Conservation (phyloP, 257 asterid genomes). For the Nicotiana noctiflora region DNA sequence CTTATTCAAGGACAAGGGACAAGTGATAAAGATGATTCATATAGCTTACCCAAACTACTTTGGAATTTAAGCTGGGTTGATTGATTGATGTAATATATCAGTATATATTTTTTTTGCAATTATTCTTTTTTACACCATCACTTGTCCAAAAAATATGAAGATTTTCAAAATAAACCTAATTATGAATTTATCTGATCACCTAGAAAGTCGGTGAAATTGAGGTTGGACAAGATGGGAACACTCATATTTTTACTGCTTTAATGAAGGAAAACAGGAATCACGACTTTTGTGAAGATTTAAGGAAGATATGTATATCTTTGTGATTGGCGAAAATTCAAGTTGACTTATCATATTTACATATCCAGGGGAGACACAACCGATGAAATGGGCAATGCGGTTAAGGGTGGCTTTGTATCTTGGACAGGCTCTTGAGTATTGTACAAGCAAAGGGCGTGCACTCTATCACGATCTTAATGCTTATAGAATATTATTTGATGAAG, state of each 20-base stretch:
- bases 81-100: neutral
- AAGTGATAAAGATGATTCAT: neutral
- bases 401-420: slow-evolving; percentile 87
- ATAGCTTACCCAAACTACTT: neutral
- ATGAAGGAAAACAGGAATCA: neutral
- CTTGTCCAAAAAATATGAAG: neutral
- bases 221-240: neutral
- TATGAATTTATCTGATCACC: neutral
- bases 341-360: slow-evolving; percentile 7
- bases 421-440: slow-evolving; percentile 89
- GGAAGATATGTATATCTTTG: neutral
- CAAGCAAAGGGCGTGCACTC: slow-evolving; percentile 77
- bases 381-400: slow-evolving; percentile 99
- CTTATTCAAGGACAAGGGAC: neutral
- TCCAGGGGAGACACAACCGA: slow-evolving; percentile 94
- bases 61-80: neutral
- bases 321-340: neutral
- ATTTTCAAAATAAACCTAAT: neutral
- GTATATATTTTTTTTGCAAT: neutral
- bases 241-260: neutral
- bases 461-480: slow-evolving; percentile 98
- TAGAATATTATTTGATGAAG: slow-evolving; percentile 85
- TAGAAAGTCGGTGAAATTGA: neutral
- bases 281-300: neutral
- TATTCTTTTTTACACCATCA: neutral